Base-by-base conservation (phyloP, 202 grass and related monocot genomes). In the Carex sylvatica region DNA sequence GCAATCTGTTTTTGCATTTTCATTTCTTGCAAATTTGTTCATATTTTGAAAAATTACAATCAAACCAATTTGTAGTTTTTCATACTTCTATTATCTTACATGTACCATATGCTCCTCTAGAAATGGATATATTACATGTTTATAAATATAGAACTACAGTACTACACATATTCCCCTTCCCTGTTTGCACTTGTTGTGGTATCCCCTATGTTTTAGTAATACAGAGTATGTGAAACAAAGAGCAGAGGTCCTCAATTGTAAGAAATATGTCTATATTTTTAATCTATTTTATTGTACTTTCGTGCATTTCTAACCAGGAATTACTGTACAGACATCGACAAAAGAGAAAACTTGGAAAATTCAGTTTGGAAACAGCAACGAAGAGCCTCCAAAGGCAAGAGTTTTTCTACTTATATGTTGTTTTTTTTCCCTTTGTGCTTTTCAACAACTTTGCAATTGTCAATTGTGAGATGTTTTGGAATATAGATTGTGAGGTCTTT, bases 1-100 rank as follows among this genome's bases (percentile, higher is more conserved):
- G 80, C 61, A 82, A 80, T 46, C 18, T 49, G 14, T 69, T 82
- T 82, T 82, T 82, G 20, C 19, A 15, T 38, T 15, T 80, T 49
- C 23, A 26, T 65, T 28, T 12, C 19, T 65, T 77, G 73, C 73
- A 35, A 58, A 54, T 31, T 55, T 77, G 52, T 71, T 56, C 12
- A 58, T 56, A 12, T 4, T 36, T 36, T 36, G 4, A 36, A 36
- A 36, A 36, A 36, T 36, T 36, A 4, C 35, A 36, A 36, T 36
- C 35, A 36, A 36, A 36, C 35, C 35, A 36, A 36, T 36, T 75
- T 80, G 44, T 6, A 64, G 13, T 64, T 26, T 46, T 42, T 2
- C 46, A 6, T 80, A 80, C 59, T 30, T 47, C 4, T 47, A 63
- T 5, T 80, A 63, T 65, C 14, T 26, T 46, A 9, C 65, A 28